phyloP scores from a whole-genome alignment of 108 stramenopile species.

The Nannochloropsis salina region DNA sequence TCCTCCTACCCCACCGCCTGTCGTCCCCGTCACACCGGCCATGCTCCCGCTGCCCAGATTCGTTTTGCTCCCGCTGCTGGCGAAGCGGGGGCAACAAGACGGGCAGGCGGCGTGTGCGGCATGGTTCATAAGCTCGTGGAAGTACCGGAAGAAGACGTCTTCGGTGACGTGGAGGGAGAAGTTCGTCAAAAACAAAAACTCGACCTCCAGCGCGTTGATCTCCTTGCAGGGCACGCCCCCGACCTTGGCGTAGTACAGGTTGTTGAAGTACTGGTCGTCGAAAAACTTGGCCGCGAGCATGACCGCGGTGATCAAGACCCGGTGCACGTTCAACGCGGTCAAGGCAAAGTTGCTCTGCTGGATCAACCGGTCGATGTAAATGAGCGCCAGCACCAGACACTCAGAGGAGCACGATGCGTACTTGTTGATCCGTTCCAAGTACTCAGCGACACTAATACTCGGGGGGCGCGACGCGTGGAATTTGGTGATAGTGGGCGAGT shows the following conservation, averaged over 20 bases:
- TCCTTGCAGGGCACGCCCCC: constrained; percentile 55
- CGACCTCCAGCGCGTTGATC: constrained; percentile 89
- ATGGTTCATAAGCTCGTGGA: constrained; percentile 39
- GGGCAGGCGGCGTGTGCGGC: constrained; percentile 28
- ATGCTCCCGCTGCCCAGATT: constrained; percentile 26
- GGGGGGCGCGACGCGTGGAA: constrained; percentile 92
- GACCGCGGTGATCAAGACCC: constrained; percentile 84
- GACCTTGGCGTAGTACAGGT: constrained; percentile 94
- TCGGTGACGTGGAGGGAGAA: constrained; percentile 83
- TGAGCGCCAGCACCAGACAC: constrained; percentile 90
- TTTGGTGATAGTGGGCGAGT: constrained; percentile 62
- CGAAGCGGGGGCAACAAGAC: constrained; percentile 18
- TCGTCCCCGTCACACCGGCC: not conserved
- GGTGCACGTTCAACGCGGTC: constrained; percentile 90
- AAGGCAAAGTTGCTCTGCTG: constrained; percentile 78
- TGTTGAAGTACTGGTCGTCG: constrained; percentile 98
- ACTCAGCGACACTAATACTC: constrained; percentile 74
- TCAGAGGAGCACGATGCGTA: constrained; percentile 91
- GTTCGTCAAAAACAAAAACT: constrained; percentile 88
- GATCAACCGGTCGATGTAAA: constrained; percentile 96
- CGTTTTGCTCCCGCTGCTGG: constrained; percentile 30
- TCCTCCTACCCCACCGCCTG: not conserved
- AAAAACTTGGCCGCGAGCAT: constrained; percentile 96
- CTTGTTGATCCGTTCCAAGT: constrained; percentile 90
- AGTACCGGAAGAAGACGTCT: constrained; percentile 46